Evolutionary conservation across 768 basidiomycete genomes (phyloP).

Genomic region (Boletus rufocinnamomeus): DNA sequence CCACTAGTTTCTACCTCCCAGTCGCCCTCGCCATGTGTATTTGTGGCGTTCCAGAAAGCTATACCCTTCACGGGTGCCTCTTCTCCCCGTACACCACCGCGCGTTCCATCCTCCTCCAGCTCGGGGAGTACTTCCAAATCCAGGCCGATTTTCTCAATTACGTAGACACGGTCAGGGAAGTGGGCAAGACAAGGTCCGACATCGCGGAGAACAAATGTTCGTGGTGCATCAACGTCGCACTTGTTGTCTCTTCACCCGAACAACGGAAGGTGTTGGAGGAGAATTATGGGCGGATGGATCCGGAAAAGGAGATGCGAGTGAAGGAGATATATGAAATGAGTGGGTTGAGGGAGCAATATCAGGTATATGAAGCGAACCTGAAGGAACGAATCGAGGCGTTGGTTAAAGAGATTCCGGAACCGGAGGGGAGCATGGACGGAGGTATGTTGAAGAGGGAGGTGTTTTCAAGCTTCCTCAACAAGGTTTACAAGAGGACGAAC

Average conservation of each 20-base stretch:
- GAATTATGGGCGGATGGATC: not conserved
- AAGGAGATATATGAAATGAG: slow-evolving; percentile 4
- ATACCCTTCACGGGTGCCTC: not conserved
- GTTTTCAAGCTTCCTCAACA: not conserved
- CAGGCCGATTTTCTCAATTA: slow-evolving; percentile 2
- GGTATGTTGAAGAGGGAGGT: not conserved
- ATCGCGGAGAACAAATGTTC: slow-evolving; percentile 2
- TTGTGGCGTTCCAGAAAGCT: slow-evolving; percentile 5
- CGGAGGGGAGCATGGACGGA: not conserved
- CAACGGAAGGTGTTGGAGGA: slow-evolving; percentile 2
- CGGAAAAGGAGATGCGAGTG: not conserved
- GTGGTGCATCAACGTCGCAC: slow-evolving; percentile 6
- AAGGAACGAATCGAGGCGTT: not conserved
- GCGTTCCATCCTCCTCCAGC: slow-evolving; percentile 3
- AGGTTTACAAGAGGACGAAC: not conserved
- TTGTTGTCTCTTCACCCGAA: not conserved
- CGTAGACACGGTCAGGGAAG: not conserved
- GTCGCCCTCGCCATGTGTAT: slow-evolving; percentile 3
- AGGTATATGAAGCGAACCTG: not conserved
- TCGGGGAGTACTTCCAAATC: slow-evolving; percentile 5
- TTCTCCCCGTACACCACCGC: slow-evolving; percentile 2
- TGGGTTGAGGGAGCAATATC: slow-evolving; percentile 4
- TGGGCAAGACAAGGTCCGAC: not conserved
- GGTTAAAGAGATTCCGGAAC: not conserved
- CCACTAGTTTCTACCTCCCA: slow-evolving; percentile 7